These are phyloP conservation scores for Plasmodium gonderi DNA, from an alignment of 169 alveolate genomes.

Conservation along the genomic window DNA sequence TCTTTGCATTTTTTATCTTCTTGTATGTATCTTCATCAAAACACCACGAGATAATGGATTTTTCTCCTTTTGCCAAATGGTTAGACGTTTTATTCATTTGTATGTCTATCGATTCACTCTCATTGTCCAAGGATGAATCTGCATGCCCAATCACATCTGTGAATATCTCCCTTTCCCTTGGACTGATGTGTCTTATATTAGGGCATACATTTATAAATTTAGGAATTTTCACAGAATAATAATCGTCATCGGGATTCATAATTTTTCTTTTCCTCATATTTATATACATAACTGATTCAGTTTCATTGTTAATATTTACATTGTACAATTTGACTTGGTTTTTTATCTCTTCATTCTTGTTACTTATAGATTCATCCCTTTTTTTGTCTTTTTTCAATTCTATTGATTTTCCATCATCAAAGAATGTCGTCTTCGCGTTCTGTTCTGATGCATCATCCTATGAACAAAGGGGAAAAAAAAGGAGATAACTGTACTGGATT, in stretches of 20 bases:
- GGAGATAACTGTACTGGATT: neutral
- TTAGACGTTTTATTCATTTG: neutral
- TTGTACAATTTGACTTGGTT: neutral
- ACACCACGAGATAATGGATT: constrained; percentile 11
- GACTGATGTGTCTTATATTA: neutral
- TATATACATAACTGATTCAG: constrained; percentile 1
- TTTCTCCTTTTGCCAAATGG: neutral
- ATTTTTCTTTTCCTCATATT: constrained; percentile 2
- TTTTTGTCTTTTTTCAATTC: constrained; percentile 17
- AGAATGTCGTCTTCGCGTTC: constrained; percentile 10
- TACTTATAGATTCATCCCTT: neutral
- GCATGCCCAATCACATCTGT: no score
- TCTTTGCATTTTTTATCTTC: neutral
- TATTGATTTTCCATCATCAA: constrained; percentile 10
- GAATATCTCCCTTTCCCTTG: neutral
- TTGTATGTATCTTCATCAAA: constrained; percentile 36
- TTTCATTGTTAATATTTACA: constrained; percentile 6
- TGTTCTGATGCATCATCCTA: neutral
- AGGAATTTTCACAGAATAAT: constrained; percentile 27
- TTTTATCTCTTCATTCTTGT: neutral
- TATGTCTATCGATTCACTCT: no score
- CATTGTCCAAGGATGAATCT: no score
- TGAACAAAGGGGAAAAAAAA: neutral
- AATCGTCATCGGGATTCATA: neutral
- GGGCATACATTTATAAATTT: constrained; percentile 43